A percentile compares a stretch with the other conserved stretches of the same genome.
phyloP scores from a whole-genome alignment of 1,139 yeast genomes.

The Taphrina betulina region DNA sequence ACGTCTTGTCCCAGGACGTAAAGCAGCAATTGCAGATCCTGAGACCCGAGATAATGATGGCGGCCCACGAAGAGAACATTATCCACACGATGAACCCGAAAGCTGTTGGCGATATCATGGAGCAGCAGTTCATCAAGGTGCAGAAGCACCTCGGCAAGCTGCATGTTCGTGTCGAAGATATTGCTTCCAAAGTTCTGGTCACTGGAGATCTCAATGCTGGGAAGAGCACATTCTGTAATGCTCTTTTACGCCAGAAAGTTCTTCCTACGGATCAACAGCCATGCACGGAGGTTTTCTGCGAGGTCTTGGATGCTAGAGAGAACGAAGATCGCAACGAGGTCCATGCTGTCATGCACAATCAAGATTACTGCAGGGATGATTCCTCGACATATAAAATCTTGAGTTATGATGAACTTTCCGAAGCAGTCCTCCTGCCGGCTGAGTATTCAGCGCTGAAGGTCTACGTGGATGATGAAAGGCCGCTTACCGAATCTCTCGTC shows the following conservation, averaged over 20 bases:
- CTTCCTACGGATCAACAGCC: constrained; percentile 98
- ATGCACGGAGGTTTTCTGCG: constrained; percentile 94
- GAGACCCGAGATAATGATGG: constrained; percentile 28
- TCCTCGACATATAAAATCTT: constrained; percentile 63
- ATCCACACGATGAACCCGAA: constrained; percentile 30
- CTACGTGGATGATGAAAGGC: constrained; percentile 73
- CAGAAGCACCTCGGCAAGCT: constrained; percentile 64
- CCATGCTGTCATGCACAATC: constrained; percentile 77
- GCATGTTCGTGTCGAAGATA: constrained; percentile 82
- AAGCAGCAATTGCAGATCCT: constrained; percentile 13
- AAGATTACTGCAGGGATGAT: constrained; percentile 59
- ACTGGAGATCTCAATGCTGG: constrained; percentile 98
- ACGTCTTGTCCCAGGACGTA: constrained; percentile 7
- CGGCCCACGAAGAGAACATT: constrained; percentile 25
- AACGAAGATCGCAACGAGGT: constrained; percentile 81
- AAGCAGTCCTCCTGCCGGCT: constrained; percentile 73
- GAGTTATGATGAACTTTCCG: constrained; percentile 58
- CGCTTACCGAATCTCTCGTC: constrained; percentile 67
- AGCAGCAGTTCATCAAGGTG: constrained; percentile 26
- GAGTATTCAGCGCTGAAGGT: constrained; percentile 68
- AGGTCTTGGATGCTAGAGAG: constrained; percentile 79
- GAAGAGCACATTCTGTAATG: constrained; percentile 92
- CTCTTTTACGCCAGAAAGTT: constrained; percentile 70
- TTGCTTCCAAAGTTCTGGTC: constrained; percentile 87
- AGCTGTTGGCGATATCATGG: constrained; percentile 29